Evolutionary conservation across 2,329 filamentous ascomycete genomes (phyloP), one percentile per base, ranked within the genome.

Genomic region (Thelonectria discophora): DNA sequence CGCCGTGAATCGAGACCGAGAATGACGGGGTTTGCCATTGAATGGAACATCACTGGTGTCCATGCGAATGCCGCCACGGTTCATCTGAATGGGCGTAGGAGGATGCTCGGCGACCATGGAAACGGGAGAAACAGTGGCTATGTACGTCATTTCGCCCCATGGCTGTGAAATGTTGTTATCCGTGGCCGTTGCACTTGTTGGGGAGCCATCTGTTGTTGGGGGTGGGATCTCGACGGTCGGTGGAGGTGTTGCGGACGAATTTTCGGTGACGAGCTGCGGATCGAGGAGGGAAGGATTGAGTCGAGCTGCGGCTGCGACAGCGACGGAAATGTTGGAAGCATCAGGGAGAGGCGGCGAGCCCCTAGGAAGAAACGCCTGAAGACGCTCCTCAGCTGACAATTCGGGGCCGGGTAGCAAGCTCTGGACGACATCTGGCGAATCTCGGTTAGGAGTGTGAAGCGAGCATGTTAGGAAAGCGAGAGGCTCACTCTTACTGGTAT

Each of bases 1-100:
- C 5, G 84, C 79, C 18, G 82, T 84, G 65, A 89, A 89, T 9
- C 84, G 80, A 4, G 85, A 84, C 10, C 87, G 82, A 8, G 82
- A 81, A 67, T 88, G 82, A 15, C 82, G 82, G 2, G 81, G 78
- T 55, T 80, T 80, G 11, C 83, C 82, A 47, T 85, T 81, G 2
- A 80, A 73, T 1, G 73, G 67, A 3, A 74, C 70, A 50, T 80
- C 78, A 27, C 75, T 76, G 3, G 79, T 81, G 59, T 86, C 82
- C 78, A 88, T 82, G 18, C 84, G 81, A 53, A 85, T 81, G 17
- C 84, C 85, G 18, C 84, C 84, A 30, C 79, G 73, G 27, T 66
- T 75, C 53, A 77, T 71, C 17, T 75, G 73, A 5, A 75, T 72
- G 12, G 76, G 72, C 3, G 75, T 69, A 7, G 72, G 70, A 5